Percentiles rank a stretch among this genome's conserved stretches.
These are phyloP conservation scores for Plantago coronopus DNA, from an alignment of 305 asterid species.

Conservation along the genomic window DNA sequence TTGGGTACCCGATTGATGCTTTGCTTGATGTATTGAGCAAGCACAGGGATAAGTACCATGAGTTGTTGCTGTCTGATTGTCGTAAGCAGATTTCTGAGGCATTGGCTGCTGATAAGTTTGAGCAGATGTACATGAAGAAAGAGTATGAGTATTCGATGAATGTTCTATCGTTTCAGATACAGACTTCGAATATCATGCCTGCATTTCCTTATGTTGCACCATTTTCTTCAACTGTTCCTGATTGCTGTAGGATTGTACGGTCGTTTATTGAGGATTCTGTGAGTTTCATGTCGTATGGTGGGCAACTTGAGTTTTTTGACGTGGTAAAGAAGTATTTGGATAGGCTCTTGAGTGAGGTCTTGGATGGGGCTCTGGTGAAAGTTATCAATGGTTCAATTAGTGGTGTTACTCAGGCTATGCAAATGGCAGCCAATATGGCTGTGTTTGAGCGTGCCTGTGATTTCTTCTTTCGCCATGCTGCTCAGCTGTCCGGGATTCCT, in stretches of 20 bases:
- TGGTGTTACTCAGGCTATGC: constrained; percentile 96
- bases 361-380: constrained; percentile 77
- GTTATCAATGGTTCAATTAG: constrained; percentile 54
- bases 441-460: constrained; percentile 98
- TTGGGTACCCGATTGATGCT: constrained; percentile 86
- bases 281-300: constrained; percentile 94
- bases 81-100: constrained; percentile 86
- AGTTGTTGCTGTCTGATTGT: constrained; percentile 80
- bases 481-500: constrained; percentile 93
- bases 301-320: constrained; percentile 84
- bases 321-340: constrained; percentile 92
- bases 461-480: constrained; percentile 92
- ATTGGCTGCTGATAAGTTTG: constrained; percentile 84
- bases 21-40: constrained; percentile 86
- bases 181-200: constrained; percentile 87
- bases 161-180: constrained; percentile 88
- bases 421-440: constrained; percentile 97
- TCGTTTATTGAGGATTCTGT: constrained; percentile 92
- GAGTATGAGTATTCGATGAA: constrained; percentile 92
- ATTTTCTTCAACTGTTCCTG: constrained; percentile 88
- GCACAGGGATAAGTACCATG: constrained; percentile 94
- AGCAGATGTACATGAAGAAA: constrained; percentile 97
- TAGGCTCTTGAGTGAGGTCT: constrained; percentile 76
- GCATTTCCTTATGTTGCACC: constrained; percentile 96
- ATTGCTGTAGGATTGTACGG: constrained; percentile 92